Base-by-base conservation (phyloP, 2,329 filamentous ascomycete species). In the Pyrenophora teres region DNA sequence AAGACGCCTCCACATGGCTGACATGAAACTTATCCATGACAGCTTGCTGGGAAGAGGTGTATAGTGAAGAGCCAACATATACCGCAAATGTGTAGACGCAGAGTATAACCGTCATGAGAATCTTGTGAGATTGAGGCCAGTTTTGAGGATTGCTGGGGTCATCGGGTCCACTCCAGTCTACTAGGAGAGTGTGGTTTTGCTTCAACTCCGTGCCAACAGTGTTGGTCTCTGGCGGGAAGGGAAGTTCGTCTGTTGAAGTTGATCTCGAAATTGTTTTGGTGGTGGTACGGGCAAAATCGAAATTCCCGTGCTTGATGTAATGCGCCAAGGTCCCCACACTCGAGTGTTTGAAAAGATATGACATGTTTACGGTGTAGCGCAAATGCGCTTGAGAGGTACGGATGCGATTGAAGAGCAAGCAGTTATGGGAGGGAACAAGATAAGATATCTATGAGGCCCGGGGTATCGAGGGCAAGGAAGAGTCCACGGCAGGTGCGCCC, bases 41-140 rank as follows among this genome's bases (percentile, higher is more conserved):
- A 4, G 78, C 79, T 16, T 60, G 49, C 15, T 69, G 67, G 4
- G 67, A 70, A 4, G 75, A 68, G 0, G 72, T 67, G 67, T 83
- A 85, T 52, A 86, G 79, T 4, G 77, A 74, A 5, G 76, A 78
- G 3, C 77, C 78, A 32, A 76, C 77, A 53, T 82, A 83, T 3
- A 83, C 83, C 19, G 83, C 80, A 47, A 85, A 83, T 0, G 84
- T 87, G 70, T 85, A 86, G 6, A 82, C 50, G 54, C 79, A 63
- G 15, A 67, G 59, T n/a, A 68, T 50, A 6, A 64, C 59, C 0
- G 64, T 66, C 21, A 71, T 69, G n/a, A 73, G 62, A 2, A 68
- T 56, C 44, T 71, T 73, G 47, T 68, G 67, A 12, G 44, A 46
- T 35, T 56, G 37, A 0, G 67, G 54, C 72, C 72, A 75, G 39